A percentile compares a stretch with the other conserved stretches of the same genome.
phyloP scores from a whole-genome alignment of 1,284 basidiomycete genomes.

The Ceratobasidium papillatum region DNA sequence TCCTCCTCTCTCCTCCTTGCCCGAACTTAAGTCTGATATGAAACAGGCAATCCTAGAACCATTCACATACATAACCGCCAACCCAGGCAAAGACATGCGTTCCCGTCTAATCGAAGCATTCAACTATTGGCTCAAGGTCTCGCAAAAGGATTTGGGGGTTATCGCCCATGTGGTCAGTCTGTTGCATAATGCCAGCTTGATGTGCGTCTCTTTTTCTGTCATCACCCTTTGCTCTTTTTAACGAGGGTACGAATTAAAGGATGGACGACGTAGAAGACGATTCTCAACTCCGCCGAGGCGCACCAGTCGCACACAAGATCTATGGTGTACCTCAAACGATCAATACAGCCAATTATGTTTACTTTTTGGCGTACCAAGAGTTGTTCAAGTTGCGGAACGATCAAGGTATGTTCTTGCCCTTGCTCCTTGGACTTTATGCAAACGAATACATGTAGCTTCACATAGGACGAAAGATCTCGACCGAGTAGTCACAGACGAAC shows the following conservation, averaged over 20 bases:
- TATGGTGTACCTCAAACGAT: slow-evolving; percentile 97
- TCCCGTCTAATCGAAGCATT: slow-evolving; percentile 92
- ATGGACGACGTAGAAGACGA: slow-evolving; percentile 99
- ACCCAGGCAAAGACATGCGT: slow-evolving; percentile 94
- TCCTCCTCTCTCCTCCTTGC: neutral
- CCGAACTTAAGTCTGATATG: slow-evolving; percentile 1
- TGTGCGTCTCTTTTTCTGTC: slow-evolving; percentile 63
- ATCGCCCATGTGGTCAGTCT: slow-evolving; percentile 88
- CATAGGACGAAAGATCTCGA: slow-evolving; percentile 41
- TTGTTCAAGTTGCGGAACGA: slow-evolving; percentile 67
- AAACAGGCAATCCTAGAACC: slow-evolving; percentile 85
- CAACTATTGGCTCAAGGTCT: slow-evolving; percentile 91
- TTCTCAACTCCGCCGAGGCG: slow-evolving; percentile 86
- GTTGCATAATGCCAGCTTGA: slow-evolving; percentile 92
- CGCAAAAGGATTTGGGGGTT: slow-evolving; percentile 70
- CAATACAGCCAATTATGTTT: slow-evolving; percentile 97
- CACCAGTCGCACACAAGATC: slow-evolving; percentile 93
- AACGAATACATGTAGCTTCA: slow-evolving; percentile 21
- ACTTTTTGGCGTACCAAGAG: slow-evolving; percentile 88
- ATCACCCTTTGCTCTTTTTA: neutral
- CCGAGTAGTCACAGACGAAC: slow-evolving; percentile 66
- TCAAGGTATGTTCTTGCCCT: slow-evolving; percentile 2
- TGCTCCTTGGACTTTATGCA: slow-evolving; percentile 5
- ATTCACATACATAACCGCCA: slow-evolving; percentile 84
- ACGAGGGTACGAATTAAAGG: slow-evolving; percentile 54